Evolutionary conservation across 2,329 filamentous ascomycete genomes (phyloP), one percentile per base, ranked within the genome.

Genomic region (Pseudogymnoascus sp.): DNA sequence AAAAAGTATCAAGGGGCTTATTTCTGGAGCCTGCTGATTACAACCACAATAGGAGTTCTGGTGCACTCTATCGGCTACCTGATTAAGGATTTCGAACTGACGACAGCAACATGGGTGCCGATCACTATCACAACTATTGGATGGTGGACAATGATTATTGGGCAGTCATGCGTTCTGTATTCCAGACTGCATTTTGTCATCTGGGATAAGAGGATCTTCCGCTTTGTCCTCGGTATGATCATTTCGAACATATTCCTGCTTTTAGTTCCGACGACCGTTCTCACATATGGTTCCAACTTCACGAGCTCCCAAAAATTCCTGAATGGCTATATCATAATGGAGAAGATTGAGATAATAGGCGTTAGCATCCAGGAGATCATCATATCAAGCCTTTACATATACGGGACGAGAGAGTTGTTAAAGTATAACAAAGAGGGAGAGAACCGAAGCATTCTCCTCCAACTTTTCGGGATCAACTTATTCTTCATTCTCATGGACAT

Each of bases 131-230:
- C 16, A 16, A 38, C 28, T 25, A 60, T 81, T 40, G 82, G 82
- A 1, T 84, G 82, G 82, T 81, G 77, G 69, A 69, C 73, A 3
- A 83, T 84, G 81, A 76, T 84, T 0, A 82, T 80, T n/a, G 82
- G 82, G 0, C 81, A 84, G 68, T 79, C 79, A 1, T 67, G 83
- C 21, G 82, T 85, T 7, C 75, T 85, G 2, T 85, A 81, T 72
- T 84, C 81, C 2, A 78, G 82, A 21, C 76, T 85, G 2, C 80
- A 84, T 67, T 75, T 85, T 2, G 77, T 85, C 7, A 73, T 81
- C 2, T 78, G 77, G 6, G 79, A 81, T 44, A 75, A 77, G 6
- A 70, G 73, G 21, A 72, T 79, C 14, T 73, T 84, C 1, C 75
- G 74, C 4, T 77, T 74, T 21, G 78, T 82, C 0, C 74, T 82